phyloP scores from a whole-genome alignment of 2,329 filamentous ascomycete genomes.

The Phyllosticta capitalensis region DNA sequence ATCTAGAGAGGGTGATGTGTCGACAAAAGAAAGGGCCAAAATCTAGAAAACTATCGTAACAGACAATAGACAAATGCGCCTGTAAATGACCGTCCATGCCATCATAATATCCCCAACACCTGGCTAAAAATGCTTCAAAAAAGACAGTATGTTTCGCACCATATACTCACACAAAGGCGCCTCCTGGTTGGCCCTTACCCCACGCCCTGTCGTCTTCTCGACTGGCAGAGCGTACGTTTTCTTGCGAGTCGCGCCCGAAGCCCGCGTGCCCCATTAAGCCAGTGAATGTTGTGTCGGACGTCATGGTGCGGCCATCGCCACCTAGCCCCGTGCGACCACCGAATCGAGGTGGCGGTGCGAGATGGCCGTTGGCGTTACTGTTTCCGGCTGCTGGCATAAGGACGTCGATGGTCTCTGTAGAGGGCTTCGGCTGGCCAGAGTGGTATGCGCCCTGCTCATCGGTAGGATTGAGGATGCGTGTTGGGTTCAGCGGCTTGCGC shows the following conservation, averaged over 20 bases:
- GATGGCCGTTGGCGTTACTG: conserved; percentile 1
- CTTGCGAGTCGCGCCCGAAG: conserved; percentile 14
- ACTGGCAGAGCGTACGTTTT: not conserved
- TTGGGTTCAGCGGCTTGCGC: conserved; percentile 3
- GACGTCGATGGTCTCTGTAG: conserved; percentile 37
- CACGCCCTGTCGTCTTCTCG: conserved; percentile 4
- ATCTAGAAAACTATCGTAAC: not conserved
- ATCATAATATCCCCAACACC: not conserved
- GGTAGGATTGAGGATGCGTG: not conserved
- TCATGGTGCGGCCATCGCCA: conserved; percentile 15
- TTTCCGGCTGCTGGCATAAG: conserved; percentile 27
- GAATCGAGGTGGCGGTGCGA: not conserved
- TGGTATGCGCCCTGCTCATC: conserved; percentile 13
- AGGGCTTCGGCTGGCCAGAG: conserved; percentile 20
- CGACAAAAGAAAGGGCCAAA: not conserved
- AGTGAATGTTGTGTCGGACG: conserved; percentile 31
- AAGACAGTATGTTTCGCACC: not conserved
- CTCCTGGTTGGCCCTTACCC: not conserved
- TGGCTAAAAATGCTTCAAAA: not conserved
- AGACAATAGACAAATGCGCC: not conserved
- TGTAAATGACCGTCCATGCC: not conserved
- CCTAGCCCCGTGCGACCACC: not conserved
- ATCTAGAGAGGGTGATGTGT: too few relatives aligned
- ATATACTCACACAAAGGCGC: not conserved
- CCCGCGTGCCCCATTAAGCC: conserved; percentile 35